Evolutionary conservation across 1,284 basidiomycete species (phyloP).

Genomic region (Rhodotorula mucilaginosa): DNA sequence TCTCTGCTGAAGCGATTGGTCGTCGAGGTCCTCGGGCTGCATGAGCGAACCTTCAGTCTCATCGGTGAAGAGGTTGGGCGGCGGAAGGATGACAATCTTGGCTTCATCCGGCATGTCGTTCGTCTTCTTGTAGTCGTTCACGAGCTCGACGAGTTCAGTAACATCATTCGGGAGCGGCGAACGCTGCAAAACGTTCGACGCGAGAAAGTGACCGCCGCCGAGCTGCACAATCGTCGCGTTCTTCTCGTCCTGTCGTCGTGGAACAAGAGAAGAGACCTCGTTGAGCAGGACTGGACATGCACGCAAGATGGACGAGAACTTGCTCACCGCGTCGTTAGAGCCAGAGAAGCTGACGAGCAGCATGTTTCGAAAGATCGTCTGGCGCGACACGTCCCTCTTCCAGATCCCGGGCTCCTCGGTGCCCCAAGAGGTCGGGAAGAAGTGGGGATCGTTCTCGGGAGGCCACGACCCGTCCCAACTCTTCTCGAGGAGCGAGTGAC

Average conservation of each 20-base stretch:
- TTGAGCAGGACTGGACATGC: too few species aligned
- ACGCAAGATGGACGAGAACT: too few species aligned
- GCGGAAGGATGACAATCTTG: slow-evolving; percentile 16
- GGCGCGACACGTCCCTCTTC: slow-evolving; percentile 5
- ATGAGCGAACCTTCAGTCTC: neutral
- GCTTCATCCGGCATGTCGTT: neutral
- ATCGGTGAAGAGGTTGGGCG: neutral
- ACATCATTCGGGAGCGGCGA: neutral
- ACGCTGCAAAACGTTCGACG: neutral
- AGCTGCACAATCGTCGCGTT: slow-evolving; percentile 1
- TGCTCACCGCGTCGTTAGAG: neutral
- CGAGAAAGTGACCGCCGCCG: slow-evolving; percentile 13
- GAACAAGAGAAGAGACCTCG: too few species aligned
- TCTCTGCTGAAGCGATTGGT: neutral
- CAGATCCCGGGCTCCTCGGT: neutral
- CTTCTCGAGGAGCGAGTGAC: slow-evolving; percentile 24
- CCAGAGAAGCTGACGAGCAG: slow-evolving; percentile 20
- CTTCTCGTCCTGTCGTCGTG: neutral
- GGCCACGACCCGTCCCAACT: slow-evolving; percentile 19
- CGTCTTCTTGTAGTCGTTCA: slow-evolving; percentile 13
- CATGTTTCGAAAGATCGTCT: slow-evolving; percentile 15
- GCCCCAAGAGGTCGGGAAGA: neutral
- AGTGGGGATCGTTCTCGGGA: neutral
- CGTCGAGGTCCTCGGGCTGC: neutral
- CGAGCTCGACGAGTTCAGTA: slow-evolving; percentile 6